phyloP scores from a whole-genome alignment of 2,329 filamentous ascomycete species.

The Colletotrichum brevisporum region DNA sequence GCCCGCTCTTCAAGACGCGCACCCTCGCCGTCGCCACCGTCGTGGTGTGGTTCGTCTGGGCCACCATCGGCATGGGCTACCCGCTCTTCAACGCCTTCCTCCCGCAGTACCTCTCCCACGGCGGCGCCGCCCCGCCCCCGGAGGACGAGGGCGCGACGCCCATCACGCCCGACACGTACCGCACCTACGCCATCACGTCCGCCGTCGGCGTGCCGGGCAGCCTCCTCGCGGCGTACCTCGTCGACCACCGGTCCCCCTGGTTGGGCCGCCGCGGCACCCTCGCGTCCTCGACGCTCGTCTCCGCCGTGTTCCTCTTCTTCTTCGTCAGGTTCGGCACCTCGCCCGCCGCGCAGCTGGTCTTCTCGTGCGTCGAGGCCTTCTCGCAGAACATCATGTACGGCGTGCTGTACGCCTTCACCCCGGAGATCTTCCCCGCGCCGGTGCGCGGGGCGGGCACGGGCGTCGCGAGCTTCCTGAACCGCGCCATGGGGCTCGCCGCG shows the following conservation, averaged over 20 bases:
- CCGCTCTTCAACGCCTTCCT: conserved; percentile 92
- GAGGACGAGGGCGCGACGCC: conserved; percentile 46
- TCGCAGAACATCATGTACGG: conserved; percentile 85
- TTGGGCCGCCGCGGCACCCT: conserved; percentile 81
- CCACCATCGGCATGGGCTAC: conserved; percentile 87
- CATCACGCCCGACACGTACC: conserved; percentile 72
- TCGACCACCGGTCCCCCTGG: conserved; percentile 73
- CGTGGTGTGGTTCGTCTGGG: conserved; percentile 85
- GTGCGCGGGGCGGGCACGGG: conserved; percentile 80
- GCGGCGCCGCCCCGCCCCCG: conserved; percentile 53
- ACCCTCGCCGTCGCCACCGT: conserved; percentile 65
- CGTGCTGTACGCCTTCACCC: conserved; percentile 82
- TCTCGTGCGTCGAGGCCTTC: conserved; percentile 78
- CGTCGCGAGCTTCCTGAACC: conserved; percentile 79
- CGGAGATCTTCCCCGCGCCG: conserved; percentile 82
- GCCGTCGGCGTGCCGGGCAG: conserved; percentile 83
- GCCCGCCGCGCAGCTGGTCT: conserved; percentile 71
- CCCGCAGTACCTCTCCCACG: conserved; percentile 84
- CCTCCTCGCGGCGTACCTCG: conserved; percentile 80
- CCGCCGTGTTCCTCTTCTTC: conserved; percentile 77
- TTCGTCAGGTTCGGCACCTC: conserved; percentile 73
- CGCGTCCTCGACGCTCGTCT: conserved; percentile 75
- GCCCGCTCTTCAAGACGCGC: conserved; percentile 73
- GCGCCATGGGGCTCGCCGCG: conserved; percentile 76
- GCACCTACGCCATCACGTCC: conserved; percentile 86